Percentiles rank a stretch among this genome's conserved stretches.
Conservation (phyloP, 2,329 filamentous ascomycete genomes). For the Aureobasidium pullulans region DNA sequence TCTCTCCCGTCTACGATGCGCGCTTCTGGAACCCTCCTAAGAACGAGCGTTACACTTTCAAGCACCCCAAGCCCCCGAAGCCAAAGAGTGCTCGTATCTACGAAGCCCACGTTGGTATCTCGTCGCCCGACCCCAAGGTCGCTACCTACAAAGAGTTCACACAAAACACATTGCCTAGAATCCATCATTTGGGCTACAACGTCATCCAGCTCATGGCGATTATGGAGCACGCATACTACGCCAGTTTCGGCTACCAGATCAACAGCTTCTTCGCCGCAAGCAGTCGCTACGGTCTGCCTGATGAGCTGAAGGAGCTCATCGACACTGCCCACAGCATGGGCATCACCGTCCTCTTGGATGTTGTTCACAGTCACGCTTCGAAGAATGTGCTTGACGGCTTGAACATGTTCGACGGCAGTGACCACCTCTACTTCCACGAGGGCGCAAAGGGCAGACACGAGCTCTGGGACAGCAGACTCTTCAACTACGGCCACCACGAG, state of each 20-base stretch:
- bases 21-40: constrained; percentile 92
- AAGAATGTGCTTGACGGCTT: constrained; percentile 95
- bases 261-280: constrained; percentile 98
- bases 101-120: constrained; percentile 98
- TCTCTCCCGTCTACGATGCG: constrained; percentile 90
- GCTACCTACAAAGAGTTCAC: constrained; percentile 98
- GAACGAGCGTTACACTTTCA: constrained; percentile 72
- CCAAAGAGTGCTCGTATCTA: constrained; percentile 85
- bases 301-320: constrained; percentile 93
- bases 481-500: constrained; percentile 95
- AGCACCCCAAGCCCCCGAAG: constrained; percentile 73
- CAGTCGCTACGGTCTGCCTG: constrained; percentile 86
- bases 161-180: constrained; percentile 80
- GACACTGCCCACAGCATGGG: constrained; percentile 91
- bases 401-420: constrained; percentile 91
- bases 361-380: constrained; percentile 95
- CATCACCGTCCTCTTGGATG: constrained; percentile 83
- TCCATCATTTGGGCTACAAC: constrained; percentile 88
- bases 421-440: constrained; percentile 92
- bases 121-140: constrained; percentile 79
- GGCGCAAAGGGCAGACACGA: constrained; percentile 81
- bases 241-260: constrained; percentile 96
- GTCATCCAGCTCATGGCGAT: constrained; percentile 97
- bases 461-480: constrained; percentile 90
- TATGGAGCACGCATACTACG: constrained; percentile 99